A percentile compares a stretch with the other conserved stretches of the same genome.
phyloP scores from a whole-genome alignment of 179 eudicot species.

The Spergularia azorica region DNA sequence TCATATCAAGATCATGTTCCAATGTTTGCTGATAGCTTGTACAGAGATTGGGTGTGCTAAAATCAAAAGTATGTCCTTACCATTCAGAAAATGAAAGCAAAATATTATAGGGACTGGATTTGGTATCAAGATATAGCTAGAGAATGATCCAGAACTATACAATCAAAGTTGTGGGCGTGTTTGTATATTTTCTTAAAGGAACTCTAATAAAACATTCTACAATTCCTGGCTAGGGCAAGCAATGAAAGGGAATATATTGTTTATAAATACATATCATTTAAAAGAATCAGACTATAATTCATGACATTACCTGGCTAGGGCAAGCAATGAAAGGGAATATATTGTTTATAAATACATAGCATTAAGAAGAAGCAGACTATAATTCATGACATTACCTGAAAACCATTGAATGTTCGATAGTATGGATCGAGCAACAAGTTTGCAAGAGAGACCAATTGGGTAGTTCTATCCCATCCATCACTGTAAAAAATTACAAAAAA shows the following conservation, averaged over 20 bases:
- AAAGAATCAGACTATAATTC: too few relatives aligned
- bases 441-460: constrained; percentile 93
- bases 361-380: background rate
- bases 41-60: constrained; percentile 2
- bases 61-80: background rate
- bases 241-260: too few relatives aligned
- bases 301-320: too few relatives aligned
- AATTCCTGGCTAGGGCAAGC: background rate
- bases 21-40: background rate
- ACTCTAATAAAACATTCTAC: background rate
- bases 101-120: background rate
- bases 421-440: constrained; percentile 97
- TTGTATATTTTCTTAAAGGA: background rate
- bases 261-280: too few relatives aligned
- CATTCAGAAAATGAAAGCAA: background rate
- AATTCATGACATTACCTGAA: constrained; percentile 65
- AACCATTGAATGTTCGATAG: constrained; percentile 91
- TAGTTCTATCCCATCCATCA: constrained; percentile 99
- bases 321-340: background rate
- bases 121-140: constrained; percentile 3
- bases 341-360: background rate
- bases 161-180: too few relatives aligned
- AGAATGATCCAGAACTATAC: background rate
- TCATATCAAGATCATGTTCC: background rate
- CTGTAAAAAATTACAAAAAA: constrained; percentile 44